Percentiles rank a stretch among this genome's conserved stretches.
Conservation (phyloP, 192 early-diverging fungal species). For the Mortierella antarctica region DNA sequence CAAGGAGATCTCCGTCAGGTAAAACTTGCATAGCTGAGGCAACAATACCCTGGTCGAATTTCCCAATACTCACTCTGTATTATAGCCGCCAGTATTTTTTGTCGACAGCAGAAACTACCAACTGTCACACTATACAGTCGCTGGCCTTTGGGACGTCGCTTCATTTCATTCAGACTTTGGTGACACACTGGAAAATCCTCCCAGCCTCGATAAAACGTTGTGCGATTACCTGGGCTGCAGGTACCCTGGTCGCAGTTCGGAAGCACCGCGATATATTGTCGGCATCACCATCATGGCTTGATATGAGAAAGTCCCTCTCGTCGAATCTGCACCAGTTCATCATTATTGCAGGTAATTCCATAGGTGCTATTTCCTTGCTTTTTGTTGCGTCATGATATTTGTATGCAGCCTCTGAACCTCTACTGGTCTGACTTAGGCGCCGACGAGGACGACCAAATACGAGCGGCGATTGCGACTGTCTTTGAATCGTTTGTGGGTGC, state of each 20-base stretch:
- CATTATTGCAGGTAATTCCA: conserved; percentile 29
- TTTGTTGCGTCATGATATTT: neutral
- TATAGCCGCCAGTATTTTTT: conserved; percentile 26
- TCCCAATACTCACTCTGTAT: neutral
- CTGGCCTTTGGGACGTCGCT: conserved; percentile 8
- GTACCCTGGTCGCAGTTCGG: conserved; percentile 1
- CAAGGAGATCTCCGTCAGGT: conserved; percentile 43
- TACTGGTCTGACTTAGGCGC: conserved; percentile 8
- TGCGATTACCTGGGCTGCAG: conserved; percentile 25
- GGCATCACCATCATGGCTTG: neutral
- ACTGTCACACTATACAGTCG: no score
- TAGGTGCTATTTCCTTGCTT: neutral
- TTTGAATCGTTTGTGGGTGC: conserved; percentile 44
- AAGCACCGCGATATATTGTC: neutral
- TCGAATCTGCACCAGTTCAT: conserved; percentile 30
- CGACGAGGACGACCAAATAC: conserved; percentile 39
- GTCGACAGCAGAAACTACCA: no score
- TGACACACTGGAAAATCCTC: conserved; percentile 12
- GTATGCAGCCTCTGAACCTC: neutral
- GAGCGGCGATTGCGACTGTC: conserved; percentile 12
- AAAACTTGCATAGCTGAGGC: neutral
- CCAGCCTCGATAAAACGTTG: conserved; percentile 25
- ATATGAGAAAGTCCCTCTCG: conserved; percentile 8
- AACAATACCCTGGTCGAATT: neutral
- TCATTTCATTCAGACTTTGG: neutral